Evolutionary conservation across 352 stramenopile species (phyloP).

Genomic region (Phytopythium litorale): DNA sequence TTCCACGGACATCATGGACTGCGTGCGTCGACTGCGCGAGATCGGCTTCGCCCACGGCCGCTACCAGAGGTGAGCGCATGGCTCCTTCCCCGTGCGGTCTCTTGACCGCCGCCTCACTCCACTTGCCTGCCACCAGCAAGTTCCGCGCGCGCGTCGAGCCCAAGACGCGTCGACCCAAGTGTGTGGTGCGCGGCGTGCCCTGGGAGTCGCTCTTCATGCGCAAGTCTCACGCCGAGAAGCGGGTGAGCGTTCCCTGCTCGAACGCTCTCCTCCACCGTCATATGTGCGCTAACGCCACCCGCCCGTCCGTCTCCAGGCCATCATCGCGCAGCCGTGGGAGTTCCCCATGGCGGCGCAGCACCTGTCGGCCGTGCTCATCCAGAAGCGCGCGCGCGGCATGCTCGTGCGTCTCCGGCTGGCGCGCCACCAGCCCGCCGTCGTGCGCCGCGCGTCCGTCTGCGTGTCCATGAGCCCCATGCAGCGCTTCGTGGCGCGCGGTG

Average conservation of each 20-base stretch:
- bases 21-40: slow-evolving; percentile 26
- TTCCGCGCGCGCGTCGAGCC: slow-evolving; percentile 43
- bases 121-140: slow-evolving; percentile 27
- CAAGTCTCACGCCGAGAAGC: slow-evolving; percentile 61
- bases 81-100: neutral
- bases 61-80: slow-evolving; percentile 40
- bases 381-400: slow-evolving; percentile 65
- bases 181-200: slow-evolving; percentile 19
- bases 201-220: slow-evolving; percentile 84
- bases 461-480: slow-evolving; percentile 47
- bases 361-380: slow-evolving; percentile 72
- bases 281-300: neutral
- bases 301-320: slow-evolving; percentile 27
- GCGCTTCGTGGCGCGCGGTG: slow-evolving; percentile 50
- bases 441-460: neutral
- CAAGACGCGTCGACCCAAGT: slow-evolving; percentile 36
- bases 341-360: slow-evolving; percentile 82
- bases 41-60: slow-evolving; percentile 36
- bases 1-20: slow-evolving; percentile 14
- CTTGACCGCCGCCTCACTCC: neutral
- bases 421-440: neutral
- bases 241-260: slow-evolving; percentile 21
- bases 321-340: slow-evolving; percentile 69
- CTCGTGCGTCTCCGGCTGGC: slow-evolving; percentile 31
- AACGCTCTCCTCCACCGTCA: neutral